A percentile compares a stretch with the other conserved stretches of the same genome.
These are phyloP conservation scores for Podaxis pistillaris DNA, from an alignment of 768 basidiomycete species.

Conservation along the genomic window DNA sequence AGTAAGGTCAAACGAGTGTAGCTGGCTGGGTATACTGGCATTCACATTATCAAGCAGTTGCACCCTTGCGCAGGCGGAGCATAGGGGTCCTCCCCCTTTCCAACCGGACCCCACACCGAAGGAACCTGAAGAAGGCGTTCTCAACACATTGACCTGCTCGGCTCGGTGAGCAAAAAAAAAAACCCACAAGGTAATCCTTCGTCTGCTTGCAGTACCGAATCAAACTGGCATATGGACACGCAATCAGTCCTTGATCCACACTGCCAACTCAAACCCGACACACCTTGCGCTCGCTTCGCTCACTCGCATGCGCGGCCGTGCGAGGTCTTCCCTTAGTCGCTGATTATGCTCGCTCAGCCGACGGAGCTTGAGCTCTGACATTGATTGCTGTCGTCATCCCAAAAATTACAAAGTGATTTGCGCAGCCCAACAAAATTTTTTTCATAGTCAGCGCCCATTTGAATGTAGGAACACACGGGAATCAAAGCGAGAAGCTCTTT, in stretches of 20 bases:
- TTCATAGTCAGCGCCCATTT: neutral
- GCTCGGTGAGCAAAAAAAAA: neutral
- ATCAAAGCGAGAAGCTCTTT: conserved; percentile 7
- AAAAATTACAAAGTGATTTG: neutral
- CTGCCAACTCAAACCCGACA: conserved; percentile 24
- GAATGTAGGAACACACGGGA: conserved; percentile 11
- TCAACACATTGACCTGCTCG: neutral
- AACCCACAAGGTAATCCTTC: conserved; percentile 83
- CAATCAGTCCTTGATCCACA: conserved; percentile 4
- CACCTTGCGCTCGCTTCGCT: conserved; percentile 90
- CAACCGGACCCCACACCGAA: conserved; percentile 91
- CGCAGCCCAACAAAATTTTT: no score
- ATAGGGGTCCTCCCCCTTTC: conserved; percentile 91
- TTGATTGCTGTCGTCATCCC: conserved; percentile 64
- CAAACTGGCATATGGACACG: conserved; percentile 47
- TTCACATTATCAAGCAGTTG: conserved; percentile 71
- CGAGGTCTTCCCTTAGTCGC: conserved; percentile 85
- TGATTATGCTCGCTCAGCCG: conserved; percentile 93
- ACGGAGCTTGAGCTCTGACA: conserved; percentile 96
- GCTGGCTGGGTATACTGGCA: neutral
- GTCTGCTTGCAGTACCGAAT: conserved; percentile 95
- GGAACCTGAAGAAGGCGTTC: conserved; percentile 57
- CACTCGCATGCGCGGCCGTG: conserved; percentile 84
- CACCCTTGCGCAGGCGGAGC: conserved; percentile 77
- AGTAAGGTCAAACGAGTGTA: neutral